phyloP scores from a whole-genome alignment of 1,284 basidiomycete genomes.

The Apiotrichum gracile region DNA sequence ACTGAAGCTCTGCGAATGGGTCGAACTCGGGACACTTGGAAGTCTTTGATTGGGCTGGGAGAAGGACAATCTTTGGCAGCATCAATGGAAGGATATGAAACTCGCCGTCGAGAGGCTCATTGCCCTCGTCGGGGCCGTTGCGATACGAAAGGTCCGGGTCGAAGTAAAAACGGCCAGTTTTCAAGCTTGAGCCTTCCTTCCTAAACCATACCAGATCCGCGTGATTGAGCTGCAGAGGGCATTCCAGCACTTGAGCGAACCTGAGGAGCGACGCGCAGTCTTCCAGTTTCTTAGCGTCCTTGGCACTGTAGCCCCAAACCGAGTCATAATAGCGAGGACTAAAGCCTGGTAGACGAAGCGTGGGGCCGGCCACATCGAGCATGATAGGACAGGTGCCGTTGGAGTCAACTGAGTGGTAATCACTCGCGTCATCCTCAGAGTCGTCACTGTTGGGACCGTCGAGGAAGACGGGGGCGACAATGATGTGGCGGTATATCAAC shows the following conservation, averaged over 20 bases:
- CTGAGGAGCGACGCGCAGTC: neutral
- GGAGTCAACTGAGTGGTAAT: neutral
- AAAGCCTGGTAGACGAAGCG: neutral
- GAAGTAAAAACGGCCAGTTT: neutral
- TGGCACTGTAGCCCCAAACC: neutral
- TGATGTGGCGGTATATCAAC: neutral
- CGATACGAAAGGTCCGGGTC: neutral
- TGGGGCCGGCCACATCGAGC: neutral
- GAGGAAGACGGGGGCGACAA: neutral
- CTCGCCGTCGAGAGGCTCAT: neutral
- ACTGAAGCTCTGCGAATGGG: no score
- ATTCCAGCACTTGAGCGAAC: neutral
- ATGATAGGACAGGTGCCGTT: neutral
- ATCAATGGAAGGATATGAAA: neutral
- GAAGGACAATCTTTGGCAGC: neutral
- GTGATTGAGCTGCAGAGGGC: neutral
- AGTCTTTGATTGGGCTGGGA: no score
- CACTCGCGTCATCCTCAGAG: neutral
- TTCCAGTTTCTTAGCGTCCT: neutral
- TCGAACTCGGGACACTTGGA: no score
- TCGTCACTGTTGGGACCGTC: neutral
- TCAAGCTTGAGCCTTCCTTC: no score
- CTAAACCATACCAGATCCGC: neutral
- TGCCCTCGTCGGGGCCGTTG: no score
- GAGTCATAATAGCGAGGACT: neutral